Evolutionary conservation across 2,329 filamentous ascomycete species (phyloP).

Genomic region (Cephalotrichum gorgonifer): DNA sequence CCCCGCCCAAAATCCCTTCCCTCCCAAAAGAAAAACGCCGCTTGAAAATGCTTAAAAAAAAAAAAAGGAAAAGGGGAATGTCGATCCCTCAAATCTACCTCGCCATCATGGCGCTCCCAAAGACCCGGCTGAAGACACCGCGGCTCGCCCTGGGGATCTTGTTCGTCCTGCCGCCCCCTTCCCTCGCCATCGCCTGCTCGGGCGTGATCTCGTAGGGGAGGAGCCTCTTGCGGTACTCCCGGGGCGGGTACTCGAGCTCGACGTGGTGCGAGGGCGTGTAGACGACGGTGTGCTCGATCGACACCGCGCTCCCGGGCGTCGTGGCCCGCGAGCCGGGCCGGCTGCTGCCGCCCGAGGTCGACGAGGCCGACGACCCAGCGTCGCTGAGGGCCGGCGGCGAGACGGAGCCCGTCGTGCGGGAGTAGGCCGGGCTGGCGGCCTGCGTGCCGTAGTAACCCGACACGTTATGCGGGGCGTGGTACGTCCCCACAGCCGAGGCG

Average conservation of each 20-base stretch:
- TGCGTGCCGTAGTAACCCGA: neutral
- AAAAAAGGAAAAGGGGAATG: neutral
- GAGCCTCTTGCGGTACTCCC: constrained; percentile 18
- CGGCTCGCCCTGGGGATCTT: constrained; percentile 37
- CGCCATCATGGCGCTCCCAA: constrained; percentile 31
- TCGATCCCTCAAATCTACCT: constrained; percentile 16
- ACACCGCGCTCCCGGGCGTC: constrained; percentile 37
- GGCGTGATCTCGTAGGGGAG: constrained; percentile 46
- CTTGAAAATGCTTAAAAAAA: neutral
- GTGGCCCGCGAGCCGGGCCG: constrained; percentile 39
- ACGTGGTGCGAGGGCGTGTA: constrained; percentile 24
- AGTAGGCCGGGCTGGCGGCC: constrained; percentile 27
- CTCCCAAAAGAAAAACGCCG: neutral
- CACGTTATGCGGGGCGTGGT: neutral
- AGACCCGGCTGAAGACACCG: constrained; percentile 43
- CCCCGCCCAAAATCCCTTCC: neutral
- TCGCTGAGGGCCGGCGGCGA: constrained; percentile 38
- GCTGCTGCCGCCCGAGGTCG: constrained; percentile 33
- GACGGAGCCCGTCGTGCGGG: constrained; percentile 22
- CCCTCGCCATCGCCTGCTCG: constrained; percentile 39
- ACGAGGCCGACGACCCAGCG: constrained; percentile 29
- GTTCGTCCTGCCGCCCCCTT: constrained; percentile 32
- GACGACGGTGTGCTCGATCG: constrained; percentile 30
- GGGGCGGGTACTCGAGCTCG: constrained; percentile 14
- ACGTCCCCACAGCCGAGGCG: neutral